A percentile compares a stretch with the other conserved stretches of the same genome.
Conservation (phyloP, 345 rosid species). For the Melastoma malabathricum region DNA sequence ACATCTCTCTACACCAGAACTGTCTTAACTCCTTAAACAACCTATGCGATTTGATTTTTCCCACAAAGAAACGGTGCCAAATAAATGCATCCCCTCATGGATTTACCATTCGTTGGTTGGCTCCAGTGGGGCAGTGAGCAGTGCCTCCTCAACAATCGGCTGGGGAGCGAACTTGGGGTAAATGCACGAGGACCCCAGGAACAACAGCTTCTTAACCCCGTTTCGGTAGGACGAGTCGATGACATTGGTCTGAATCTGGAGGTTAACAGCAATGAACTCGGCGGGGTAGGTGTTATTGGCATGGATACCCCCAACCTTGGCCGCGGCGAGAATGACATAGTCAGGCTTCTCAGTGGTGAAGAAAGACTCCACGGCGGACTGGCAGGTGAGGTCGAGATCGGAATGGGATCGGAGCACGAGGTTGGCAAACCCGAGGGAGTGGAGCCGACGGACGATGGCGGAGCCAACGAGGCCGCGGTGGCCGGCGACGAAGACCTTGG, state of each 20-base stretch:
- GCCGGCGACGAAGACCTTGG: slow-evolving; percentile 90
- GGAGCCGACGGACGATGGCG: slow-evolving; percentile 69
- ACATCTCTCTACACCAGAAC: too few species aligned
- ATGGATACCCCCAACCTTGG: slow-evolving; percentile 94
- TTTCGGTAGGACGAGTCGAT: slow-evolving; percentile 59
- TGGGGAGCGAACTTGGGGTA: slow-evolving; percentile 93
- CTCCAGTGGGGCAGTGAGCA: slow-evolving; percentile 72
- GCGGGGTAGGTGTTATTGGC: slow-evolving; percentile 96
- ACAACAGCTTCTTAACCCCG: slow-evolving; percentile 65
- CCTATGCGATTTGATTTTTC: too few species aligned
- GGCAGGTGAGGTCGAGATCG: slow-evolving; percentile 80
- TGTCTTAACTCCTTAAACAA: too few species aligned
- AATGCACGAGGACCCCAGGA: slow-evolving; percentile 88
- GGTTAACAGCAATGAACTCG: slow-evolving; percentile 79
- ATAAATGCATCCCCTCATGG: background rate
- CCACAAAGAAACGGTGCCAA: too few species aligned
- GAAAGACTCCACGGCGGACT: slow-evolving; percentile 63
- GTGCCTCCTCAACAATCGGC: slow-evolving; percentile 68
- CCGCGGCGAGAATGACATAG: slow-evolving; percentile 75
- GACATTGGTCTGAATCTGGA: slow-evolving; percentile 90
- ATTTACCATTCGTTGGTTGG: slow-evolving; percentile 91
- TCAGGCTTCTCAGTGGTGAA: slow-evolving; percentile 52
- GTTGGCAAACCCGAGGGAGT: slow-evolving; percentile 43
- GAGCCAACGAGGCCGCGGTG: slow-evolving; percentile 91
- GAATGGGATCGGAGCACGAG: slow-evolving; percentile 58